Evolutionary conservation across 179 eudicot genomes (phyloP), one percentile per base, ranked within the genome.

Genomic region (Nepenthes alata): DNA sequence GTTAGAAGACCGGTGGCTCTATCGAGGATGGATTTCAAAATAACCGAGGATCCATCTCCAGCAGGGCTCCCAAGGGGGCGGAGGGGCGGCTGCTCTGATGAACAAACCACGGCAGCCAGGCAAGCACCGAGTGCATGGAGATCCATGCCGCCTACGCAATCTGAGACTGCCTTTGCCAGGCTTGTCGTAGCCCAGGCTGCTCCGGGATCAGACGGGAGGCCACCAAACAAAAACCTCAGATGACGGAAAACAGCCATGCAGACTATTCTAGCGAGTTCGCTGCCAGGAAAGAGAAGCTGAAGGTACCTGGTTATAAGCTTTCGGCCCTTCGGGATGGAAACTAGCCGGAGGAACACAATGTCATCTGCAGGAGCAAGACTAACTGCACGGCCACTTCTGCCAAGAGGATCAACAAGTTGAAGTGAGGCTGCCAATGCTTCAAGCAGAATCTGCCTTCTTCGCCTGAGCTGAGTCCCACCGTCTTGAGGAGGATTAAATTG

Each of bases 241-340:
- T 89, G 96, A 60, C 97, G 97, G 55, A 85, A 85, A 61, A 93
- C 75, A 57, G 97, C 89, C 95, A 93, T 89, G 76, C 93, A 83
- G 62, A 85, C 88, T 47, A 89, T 68, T 55, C 98, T 79, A 25
- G 74, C 73, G 35, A 93, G 86, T 56, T 93, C 97, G 11, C 77
- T 69, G 3, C 87, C 85, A 6, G 89, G 83, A 45, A 68, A 71
- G 49, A 93, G 83, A 67, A 78, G 82, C 63, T 75, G 67, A 11
- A 93, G 82, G 71, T 81, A 89, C 70, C 77, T 80, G 11, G 74
- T 63, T 55, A 93, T 75, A 60, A 93, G 95, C 70, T 89, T 93
- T 67, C 86, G 79, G 6, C 98, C 98, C 72, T 89, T 93, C 2
- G 93, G 88, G 50, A 89, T 90, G 64, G 90, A 86, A 12, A 80